Base-by-base conservation (phyloP, 75 land plant genomes). In the Cunninghamia lanceolata region DNA sequence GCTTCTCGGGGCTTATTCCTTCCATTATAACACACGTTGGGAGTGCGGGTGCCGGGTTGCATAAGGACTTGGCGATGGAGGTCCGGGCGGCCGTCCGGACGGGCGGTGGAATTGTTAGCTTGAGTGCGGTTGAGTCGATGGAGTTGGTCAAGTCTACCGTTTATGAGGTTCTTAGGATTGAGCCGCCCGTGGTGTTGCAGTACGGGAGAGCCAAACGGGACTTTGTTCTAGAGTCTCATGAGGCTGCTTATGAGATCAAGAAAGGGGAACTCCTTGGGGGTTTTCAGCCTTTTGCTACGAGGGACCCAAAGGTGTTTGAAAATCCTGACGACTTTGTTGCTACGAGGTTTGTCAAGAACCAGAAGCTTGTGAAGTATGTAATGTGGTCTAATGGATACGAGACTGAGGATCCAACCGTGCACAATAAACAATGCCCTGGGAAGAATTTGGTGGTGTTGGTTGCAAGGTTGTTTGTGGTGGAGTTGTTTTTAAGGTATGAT, bases 351-450 rank as follows among this genome's bases (percentile, higher is more conserved):
- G 21, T 66, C 21, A 38, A 34, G 75, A 21, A 25, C 0, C 21
- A 89, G 88, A 88, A 82, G 85, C 84, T 96, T 74, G 36, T 96
- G 82, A 85, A 68, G 70, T 83, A 91, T 75, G 93, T 97, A 53
- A 50, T 96, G 34, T 97, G 99, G 98, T 95, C 98, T 4, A 97
- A 97, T 78, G 99, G 98, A 19, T 92, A 90, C 19, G 95, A 97
- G 88, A 92, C 95, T 35, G 92, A 91, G 84, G 74, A 34, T 2
- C 90, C 95, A 21, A 87, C 91, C 17, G 47, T 90, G 59, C 35
- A 30, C 36, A 96, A 96, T 89, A 97, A 97, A 93, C 98, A 97
- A 88, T 97, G 99, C 81, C 91, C 94, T 0, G 99, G 95, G 53
- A 84, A 38, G 43, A 38, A 84, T 17, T 13, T 56, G 43, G 73